Conservation (phyloP, 2,329 filamentous ascomycete genomes). For the Ophiostoma triangulosporum region DNA sequence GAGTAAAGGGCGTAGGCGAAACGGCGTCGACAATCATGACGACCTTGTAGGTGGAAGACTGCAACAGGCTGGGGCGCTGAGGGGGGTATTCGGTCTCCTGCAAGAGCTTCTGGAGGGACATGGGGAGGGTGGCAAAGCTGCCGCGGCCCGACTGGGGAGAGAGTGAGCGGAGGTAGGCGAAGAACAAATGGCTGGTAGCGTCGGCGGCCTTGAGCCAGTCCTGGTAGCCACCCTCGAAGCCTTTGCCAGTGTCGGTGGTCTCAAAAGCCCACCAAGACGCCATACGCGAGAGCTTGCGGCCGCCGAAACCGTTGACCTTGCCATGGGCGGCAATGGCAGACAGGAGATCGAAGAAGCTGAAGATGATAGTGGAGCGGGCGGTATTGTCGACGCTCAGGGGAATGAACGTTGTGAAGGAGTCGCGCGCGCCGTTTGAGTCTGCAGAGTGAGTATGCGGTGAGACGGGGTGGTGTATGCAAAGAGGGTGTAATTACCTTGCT, state of each 20-base stretch:
- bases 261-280: conserved; percentile 99
- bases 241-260: conserved; percentile 70
- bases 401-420: conserved; percentile 94
- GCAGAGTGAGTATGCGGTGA: conserved; percentile 5
- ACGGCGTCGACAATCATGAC: conserved; percentile 95
- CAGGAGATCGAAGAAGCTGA: conserved; percentile 90
- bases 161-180: conserved; percentile 85
- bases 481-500: conserved; percentile 53
- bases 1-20: conserved; percentile 83
- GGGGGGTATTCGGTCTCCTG: conserved; percentile 93
- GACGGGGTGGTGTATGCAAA: background rate
- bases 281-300: conserved; percentile 85
- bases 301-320: conserved; percentile 84
- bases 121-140: conserved; percentile 74
- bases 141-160: conserved; percentile 66
- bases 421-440: conserved; percentile 85
- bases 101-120: conserved; percentile 80
- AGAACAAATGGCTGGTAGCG: conserved; percentile 93
- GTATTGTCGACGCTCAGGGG: conserved; percentile 84
- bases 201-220: conserved; percentile 84
- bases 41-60: conserved; percentile 72
- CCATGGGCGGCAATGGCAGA: conserved; percentile 84
- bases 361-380: conserved; percentile 75
- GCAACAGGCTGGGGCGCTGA: conserved; percentile 59
- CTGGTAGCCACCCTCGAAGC: conserved; percentile 90